Base-by-base conservation (phyloP, 441 rosid genomes). In the Populus hybrid region DNA sequence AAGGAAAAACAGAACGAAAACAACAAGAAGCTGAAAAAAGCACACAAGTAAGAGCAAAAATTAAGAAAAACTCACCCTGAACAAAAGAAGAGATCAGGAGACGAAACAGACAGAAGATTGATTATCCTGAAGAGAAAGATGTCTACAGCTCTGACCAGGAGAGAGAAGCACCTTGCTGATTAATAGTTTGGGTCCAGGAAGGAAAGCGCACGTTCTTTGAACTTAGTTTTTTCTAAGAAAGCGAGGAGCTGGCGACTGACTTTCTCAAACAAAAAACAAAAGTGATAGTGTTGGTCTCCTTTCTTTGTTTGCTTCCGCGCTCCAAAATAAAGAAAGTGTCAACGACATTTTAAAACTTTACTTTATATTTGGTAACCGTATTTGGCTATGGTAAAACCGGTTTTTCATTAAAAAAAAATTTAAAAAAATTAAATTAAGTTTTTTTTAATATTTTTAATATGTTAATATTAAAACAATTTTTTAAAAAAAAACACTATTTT, bases 141-240 rank as follows among this genome's bases (percentile, higher is more conserved):
- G 63, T 9, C 12, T 23, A 21, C 28, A 23, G 3, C 66, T 63
- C 28, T 4, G 2, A 20, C 50, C 50, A 40, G 12, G 40, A 70
- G 4, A 18, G 10, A 26, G 12, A 28, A 11, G 10, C 50, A 14
- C 6, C 14, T 8, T 6, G 69, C 7, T 11, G 8, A 8, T 65
- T 59, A 26, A 16, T 67, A 23, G 61, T 21, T 42, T 42, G 53
- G 57, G 73, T 76, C 74, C 73, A 69, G 3, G 57, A 57, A 76
- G 63, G 69, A 40, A 70, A 5, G 70, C 79, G 21, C 74, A 18
- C 75, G 70, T 28, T 77, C 64, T 21, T 71, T 63, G 70, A 71
- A 70, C 42, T 36, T 38, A 26, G 70, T 3, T 10, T 3, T 18
- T 26, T 65, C 74, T n/a, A n/a, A 9, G 14, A 21, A 63, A 63